A percentile compares a stretch with the other conserved stretches of the same genome.
Conservation (phyloP, 1,284 basidiomycete genomes). For the Ceratobasidium theobromae region DNA sequence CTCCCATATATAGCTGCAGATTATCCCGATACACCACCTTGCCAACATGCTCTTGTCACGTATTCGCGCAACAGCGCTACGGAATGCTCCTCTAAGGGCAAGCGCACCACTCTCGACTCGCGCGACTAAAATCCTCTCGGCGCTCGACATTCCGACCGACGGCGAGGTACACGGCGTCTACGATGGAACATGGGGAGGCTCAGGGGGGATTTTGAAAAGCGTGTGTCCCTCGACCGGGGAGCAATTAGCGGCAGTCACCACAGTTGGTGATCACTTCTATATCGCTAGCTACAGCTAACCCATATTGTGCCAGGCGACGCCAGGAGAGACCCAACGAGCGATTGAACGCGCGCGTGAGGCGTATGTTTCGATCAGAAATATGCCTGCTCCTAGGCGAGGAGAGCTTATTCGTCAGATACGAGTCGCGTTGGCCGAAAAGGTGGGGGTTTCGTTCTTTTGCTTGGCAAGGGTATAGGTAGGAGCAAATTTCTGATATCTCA, state of each 20-base stretch:
- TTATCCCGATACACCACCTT: neutral
- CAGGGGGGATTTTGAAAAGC: constrained; percentile 66
- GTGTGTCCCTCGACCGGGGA: constrained; percentile 78
- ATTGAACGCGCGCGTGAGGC: constrained; percentile 71
- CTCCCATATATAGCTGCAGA: neutral
- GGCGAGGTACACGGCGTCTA: constrained; percentile 69
- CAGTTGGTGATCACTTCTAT: constrained; percentile 47
- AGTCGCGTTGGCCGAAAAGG: constrained; percentile 77
- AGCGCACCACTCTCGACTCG: constrained; percentile 40
- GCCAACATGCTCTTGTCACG: constrained; percentile 21
- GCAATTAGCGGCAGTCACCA: constrained; percentile 64
- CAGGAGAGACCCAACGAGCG: constrained; percentile 64
- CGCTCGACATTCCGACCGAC: constrained; percentile 58
- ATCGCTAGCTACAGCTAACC: constrained; percentile 12
- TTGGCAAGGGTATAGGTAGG: neutral
- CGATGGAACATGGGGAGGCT: constrained; percentile 75
- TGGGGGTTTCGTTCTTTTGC: constrained; percentile 40
- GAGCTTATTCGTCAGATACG: constrained; percentile 88
- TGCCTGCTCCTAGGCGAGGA: constrained; percentile 86
- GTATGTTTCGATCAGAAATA: constrained; percentile 64
- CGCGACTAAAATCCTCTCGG: constrained; percentile 62
- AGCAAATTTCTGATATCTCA: constrained; percentile 31
- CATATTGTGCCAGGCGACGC: constrained; percentile 54
- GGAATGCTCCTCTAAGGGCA: constrained; percentile 6
- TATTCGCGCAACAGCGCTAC: constrained; percentile 9